A percentile compares a stretch with the other conserved stretches of the same genome.
phyloP scores from a whole-genome alignment of 805 yeast genomes.

The Clavispora vitiphila region DNA sequence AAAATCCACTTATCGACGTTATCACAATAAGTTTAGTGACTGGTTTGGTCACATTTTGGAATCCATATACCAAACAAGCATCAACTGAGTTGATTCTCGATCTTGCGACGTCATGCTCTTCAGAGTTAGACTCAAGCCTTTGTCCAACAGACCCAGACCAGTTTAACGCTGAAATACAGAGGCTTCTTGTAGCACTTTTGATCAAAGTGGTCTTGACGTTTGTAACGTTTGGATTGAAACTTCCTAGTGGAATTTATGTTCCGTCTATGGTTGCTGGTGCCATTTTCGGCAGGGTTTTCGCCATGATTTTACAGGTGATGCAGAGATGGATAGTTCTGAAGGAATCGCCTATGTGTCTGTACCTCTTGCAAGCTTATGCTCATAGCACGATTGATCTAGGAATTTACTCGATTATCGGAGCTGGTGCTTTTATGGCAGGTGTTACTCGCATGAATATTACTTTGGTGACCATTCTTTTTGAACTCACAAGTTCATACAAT shows the following conservation, averaged over 20 bases:
- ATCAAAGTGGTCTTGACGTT: slow-evolving; percentile 53
- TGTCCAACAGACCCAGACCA: slow-evolving; percentile 24
- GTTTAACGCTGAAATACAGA: slow-evolving; percentile 26
- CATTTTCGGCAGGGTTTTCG: slow-evolving; percentile 56
- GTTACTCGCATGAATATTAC: slow-evolving; percentile 53
- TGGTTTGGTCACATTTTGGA: slow-evolving; percentile 43
- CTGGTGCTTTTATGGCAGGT: slow-evolving; percentile 56
- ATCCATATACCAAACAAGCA: slow-evolving; percentile 45
- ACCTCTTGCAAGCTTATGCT: slow-evolving; percentile 2
- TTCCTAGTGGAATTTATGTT: slow-evolving; percentile 93
- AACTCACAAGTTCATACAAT: slow-evolving; percentile 51
- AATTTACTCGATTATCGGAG: slow-evolving; percentile 50
- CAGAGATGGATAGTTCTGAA: not conserved
- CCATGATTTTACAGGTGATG: slow-evolving; percentile 36
- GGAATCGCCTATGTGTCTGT: not conserved
- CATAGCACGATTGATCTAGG: slow-evolving; percentile 38
- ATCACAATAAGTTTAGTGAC: slow-evolving; percentile 41
- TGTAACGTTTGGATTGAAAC: slow-evolving; percentile 82
- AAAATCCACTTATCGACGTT: slow-evolving; percentile 42
- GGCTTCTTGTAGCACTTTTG: slow-evolving; percentile 37
- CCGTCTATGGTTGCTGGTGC: slow-evolving; percentile 97
- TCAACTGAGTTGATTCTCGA: slow-evolving; percentile 46
- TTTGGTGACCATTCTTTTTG: slow-evolving; percentile 47
- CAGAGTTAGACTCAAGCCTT: slow-evolving; percentile 22
- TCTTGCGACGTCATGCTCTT: slow-evolving; percentile 48